Evolutionary conservation across 1,284 basidiomycete genomes (phyloP), one percentile per base, ranked within the genome.

Genomic region (Sphaerobolus stellatus): DNA sequence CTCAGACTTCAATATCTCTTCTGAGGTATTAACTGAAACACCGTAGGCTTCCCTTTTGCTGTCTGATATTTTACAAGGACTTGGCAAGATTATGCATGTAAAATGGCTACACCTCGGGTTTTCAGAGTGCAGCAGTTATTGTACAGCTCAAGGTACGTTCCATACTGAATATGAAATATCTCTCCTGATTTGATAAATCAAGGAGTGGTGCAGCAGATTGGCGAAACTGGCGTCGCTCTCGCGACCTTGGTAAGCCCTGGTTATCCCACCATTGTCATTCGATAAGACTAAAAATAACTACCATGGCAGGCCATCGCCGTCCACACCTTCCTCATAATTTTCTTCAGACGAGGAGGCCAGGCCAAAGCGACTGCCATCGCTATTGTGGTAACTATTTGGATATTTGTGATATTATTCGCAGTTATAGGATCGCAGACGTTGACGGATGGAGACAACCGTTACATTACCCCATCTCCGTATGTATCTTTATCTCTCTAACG

Each of bases 141-240:
- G 60, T n/a, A n/a, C n/a, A n/a, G n/a, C n/a, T n/a, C n/a, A n/a
- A n/a, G n/a, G n/a, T n/a, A n/a, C n/a, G n/a, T n/a, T n/a, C n/a
- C n/a, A n/a, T n/a, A n/a, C n/a, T n/a, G n/a, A n/a, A n/a, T n/a
- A n/a, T n/a, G n/a, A n/a, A n/a, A n/a, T n/a, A n/a, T n/a, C n/a
- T n/a, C n/a, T n/a, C n/a, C n/a, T n/a, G n/a, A 59, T 50, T 62
- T 59, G 33, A 62, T 53, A 11, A 50, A 57, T 14, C 61, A 62
- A 52, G 61, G 61, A 16, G 50, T 57, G 22, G 52, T 60, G 24
- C 61, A 62, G 40, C 54, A 60, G n/a, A 16, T 60, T 8, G 61
- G 61, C 7, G 59, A 62, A 34, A 60, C 59, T 7, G 59, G 59
- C 20, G 61, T 60, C 7, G 58, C 61, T 6, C 51, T 57, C 6